Conservation (phyloP, 2,329 filamentous ascomycete species). For the Penicillium sp. region DNA sequence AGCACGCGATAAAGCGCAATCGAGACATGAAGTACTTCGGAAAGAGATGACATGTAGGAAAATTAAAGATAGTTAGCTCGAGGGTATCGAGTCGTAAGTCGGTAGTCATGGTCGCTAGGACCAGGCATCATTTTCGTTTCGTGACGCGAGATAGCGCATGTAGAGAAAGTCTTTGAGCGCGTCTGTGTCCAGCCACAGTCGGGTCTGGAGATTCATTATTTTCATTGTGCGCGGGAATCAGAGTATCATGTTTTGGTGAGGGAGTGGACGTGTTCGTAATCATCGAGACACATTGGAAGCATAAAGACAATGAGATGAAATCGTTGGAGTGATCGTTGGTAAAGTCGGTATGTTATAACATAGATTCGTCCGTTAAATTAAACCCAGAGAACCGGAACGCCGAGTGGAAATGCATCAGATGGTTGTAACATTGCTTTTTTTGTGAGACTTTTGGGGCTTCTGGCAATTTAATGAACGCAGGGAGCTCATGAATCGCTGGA, state of each 20-base stretch:
- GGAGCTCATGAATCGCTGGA: slow-evolving; percentile 22
- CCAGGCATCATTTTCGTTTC: slow-evolving; percentile 1
- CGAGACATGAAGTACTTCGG: background rate
- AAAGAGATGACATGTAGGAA: background rate
- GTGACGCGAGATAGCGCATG: background rate
- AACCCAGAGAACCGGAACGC: slow-evolving; percentile 15
- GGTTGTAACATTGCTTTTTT: slow-evolving; percentile 16
- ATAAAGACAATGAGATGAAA: slow-evolving; percentile 6
- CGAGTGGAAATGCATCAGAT: slow-evolving; percentile 13
- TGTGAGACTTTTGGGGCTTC: slow-evolving; percentile 9
- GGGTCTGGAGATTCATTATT: slow-evolving; percentile 13
- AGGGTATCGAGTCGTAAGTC: slow-evolving; percentile 11
- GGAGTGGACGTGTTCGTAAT: slow-evolving; percentile 14
- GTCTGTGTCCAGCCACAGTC: slow-evolving; percentile 5
- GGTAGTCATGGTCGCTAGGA: slow-evolving; percentile 1
- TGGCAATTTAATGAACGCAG: slow-evolving; percentile 23
- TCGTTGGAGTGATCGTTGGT: slow-evolving; percentile 14
- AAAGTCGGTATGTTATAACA: slow-evolving; percentile 9
- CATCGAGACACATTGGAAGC: slow-evolving; percentile 12
- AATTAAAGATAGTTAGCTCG: slow-evolving; percentile 12
- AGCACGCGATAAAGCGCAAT: background rate
- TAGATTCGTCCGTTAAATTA: background rate
- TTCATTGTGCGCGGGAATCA: slow-evolving; percentile 9
- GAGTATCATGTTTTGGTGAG: background rate
- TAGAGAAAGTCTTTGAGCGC: slow-evolving; percentile 5